These are phyloP conservation scores for Chrysoporthe deuterocubensis DNA, from an alignment of 2,329 filamentous ascomycete species.

Conservation along the genomic window DNA sequence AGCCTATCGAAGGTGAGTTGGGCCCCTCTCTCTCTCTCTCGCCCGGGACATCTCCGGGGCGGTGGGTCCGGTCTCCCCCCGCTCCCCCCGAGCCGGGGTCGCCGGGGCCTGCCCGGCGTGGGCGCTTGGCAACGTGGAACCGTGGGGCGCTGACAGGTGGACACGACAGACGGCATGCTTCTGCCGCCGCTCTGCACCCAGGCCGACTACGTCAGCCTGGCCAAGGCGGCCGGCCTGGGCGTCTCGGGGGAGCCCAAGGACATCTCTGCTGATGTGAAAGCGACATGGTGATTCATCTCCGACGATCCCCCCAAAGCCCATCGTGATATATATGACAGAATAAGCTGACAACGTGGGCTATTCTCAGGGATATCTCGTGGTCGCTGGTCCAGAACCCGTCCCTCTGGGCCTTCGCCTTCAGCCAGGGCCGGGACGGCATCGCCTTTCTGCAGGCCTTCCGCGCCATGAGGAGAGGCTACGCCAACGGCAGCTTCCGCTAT, in stretches of 20 bases:
- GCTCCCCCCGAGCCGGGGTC: background rate
- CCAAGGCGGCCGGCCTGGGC: conserved; percentile 51
- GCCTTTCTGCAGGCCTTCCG: conserved; percentile 65
- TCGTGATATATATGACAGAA: background rate
- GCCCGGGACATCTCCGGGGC: background rate
- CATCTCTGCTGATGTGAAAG: conserved; percentile 61
- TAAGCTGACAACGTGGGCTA: conserved; percentile 11
- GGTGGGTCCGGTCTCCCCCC: background rate
- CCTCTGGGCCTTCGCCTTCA: conserved; percentile 64
- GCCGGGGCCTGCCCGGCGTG: too few species aligned
- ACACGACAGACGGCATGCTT: conserved; percentile 59
- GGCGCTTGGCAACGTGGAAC: background rate
- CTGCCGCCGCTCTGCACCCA: conserved; percentile 60
- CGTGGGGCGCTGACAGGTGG: background rate
- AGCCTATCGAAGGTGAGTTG: conserved; percentile 58
- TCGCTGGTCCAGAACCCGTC: conserved; percentile 61
- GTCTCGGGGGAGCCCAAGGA: conserved; percentile 54
- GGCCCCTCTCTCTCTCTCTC: background rate
- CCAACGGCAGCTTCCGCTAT: conserved; percentile 62
- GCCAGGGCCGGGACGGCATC: conserved; percentile 62
- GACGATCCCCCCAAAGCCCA: conserved; percentile 9
- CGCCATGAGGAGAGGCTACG: conserved; percentile 63
- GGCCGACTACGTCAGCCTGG: conserved; percentile 56
- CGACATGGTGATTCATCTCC: conserved; percentile 54
- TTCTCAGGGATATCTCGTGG: conserved; percentile 65